Base-by-base conservation (phyloP, 371 early-diverging fungal genomes). In the Mortierella sp. region DNA sequence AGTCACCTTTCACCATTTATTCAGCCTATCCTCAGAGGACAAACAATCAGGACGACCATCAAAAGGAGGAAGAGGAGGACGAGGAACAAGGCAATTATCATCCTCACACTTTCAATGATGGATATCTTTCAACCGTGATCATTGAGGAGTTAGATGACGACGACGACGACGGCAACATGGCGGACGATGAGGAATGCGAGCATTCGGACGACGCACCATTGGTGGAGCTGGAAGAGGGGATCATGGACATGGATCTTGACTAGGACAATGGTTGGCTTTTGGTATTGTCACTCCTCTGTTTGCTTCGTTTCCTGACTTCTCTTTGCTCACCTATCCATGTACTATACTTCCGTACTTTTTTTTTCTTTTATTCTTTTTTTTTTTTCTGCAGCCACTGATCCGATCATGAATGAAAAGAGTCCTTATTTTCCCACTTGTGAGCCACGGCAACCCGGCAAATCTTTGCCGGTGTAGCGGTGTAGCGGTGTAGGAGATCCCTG, bases 221-320 rank as follows among this genome's bases (percentile, higher is more conserved):
- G 18, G 30, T 52, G 14, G 67, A 67, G 13, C 27, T 73, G 41
- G 64, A 52, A 19, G 68, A 73, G 46, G 59, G 46, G 56, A 58
- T 57, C 64, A 73, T 67, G 60, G 73, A 67, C 39, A 73, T 73
- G 68, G 73, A 73, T n/a, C 57, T 73, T 4, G 60, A 67, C 49
- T 73, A 67, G 46, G 10, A 49, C 7, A 24, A 26, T 16, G 13
- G 3, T 13, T 24, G 18, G 26, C 26, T 6, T 49, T 26, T 16
- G 14, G 27, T 27, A 34, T 10, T 7, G 34, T 34, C 34, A 10
- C 26, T 21, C 27, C 21, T 52, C 30, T 31, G n/a, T 3, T 27
- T 52, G 14, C 27, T 52, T 28, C 13, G 30, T 21, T 31, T 18
- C 52, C 6, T 52, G 21, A 2, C 19, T 14, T 43, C 16, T 43